Percentiles rank a stretch among this genome's conserved stretches.
Conservation (phyloP, 2,329 filamentous ascomycete species). For the Lasiodiplodia hormozganensis region DNA sequence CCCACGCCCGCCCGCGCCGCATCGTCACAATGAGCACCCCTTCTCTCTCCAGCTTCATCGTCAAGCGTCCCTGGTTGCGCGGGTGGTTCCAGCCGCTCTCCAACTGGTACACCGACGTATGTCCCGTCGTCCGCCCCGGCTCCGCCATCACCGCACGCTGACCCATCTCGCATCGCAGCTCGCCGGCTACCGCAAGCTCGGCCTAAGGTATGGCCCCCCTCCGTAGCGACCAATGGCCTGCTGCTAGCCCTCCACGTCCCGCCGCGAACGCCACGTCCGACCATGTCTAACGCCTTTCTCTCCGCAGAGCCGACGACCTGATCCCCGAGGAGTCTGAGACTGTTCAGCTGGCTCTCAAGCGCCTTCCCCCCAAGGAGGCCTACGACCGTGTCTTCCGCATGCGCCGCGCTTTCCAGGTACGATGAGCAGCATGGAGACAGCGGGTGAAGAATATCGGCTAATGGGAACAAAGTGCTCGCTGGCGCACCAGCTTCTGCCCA, state of each 20-base stretch:
- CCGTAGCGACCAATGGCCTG: conserved; percentile 13
- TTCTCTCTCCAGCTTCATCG: conserved; percentile 76
- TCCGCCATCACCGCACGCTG: conserved; percentile 20
- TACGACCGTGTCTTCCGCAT: conserved; percentile 99
- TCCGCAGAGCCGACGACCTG: conserved; percentile 85
- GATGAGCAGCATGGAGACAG: neutral
- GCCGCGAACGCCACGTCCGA: neutral
- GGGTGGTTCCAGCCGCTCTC: conserved; percentile 80
- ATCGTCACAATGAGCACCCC: conserved; percentile 69
- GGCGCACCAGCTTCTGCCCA: conserved; percentile 69
- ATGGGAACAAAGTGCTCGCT: conserved; percentile 64
- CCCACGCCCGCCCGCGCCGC: conserved; percentile 33
- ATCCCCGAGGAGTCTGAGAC: conserved; percentile 90
- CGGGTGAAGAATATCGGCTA: conserved; percentile 3
- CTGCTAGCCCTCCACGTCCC: conserved; percentile 7
- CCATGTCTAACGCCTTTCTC: conserved; percentile 39
- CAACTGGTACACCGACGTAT: conserved; percentile 79
- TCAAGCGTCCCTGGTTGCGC: conserved; percentile 85
- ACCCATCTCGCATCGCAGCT: conserved; percentile 49
- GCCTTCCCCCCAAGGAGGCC: conserved; percentile 85
- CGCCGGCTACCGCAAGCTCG: conserved; percentile 90
- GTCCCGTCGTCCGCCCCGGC: neutral
- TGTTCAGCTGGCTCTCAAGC: conserved; percentile 87
- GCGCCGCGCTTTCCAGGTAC: conserved; percentile 89
- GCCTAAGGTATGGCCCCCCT: conserved; percentile 72